A percentile compares a stretch with the other conserved stretches of the same genome.
Conservation (phyloP, 208 protist genomes). For the Jaenimonas drosophilae region DNA sequence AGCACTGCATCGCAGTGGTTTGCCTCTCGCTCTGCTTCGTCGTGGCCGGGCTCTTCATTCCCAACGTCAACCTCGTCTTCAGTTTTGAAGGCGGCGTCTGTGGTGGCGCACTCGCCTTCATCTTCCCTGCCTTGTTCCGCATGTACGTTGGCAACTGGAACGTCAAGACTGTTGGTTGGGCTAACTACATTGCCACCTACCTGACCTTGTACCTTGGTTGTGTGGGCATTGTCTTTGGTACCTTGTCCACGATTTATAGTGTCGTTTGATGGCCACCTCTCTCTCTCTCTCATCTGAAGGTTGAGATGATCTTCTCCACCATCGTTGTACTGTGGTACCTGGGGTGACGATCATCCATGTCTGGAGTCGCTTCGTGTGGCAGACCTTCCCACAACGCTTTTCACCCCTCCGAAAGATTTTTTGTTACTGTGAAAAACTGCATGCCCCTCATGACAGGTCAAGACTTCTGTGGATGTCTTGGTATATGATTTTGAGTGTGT, state of each 20-base stretch:
- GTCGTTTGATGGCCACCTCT: too few species aligned
- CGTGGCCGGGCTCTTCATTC: slow-evolving; percentile 17
- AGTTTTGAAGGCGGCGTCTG: slow-evolving; percentile 16
- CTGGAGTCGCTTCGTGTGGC: too few species aligned
- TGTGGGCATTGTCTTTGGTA: slow-evolving; percentile 10
- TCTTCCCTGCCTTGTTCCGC: slow-evolving; percentile 16
- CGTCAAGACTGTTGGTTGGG: slow-evolving; percentile 1
- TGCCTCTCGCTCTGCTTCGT: slow-evolving; percentile 6
- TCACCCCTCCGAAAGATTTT: too few species aligned
- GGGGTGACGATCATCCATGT: too few species aligned
- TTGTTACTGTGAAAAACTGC: too few species aligned
- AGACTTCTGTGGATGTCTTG: too few species aligned
- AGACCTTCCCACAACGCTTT: too few species aligned
- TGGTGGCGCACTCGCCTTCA: slow-evolving; percentile 16
- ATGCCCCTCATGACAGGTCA: too few species aligned
- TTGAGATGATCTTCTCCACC: too few species aligned
- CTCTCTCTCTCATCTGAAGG: too few species aligned
- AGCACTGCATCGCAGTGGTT: slow-evolving; percentile 2
- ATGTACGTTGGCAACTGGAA: slow-evolving; percentile 11
- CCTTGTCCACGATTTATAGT: slow-evolving; percentile 3
- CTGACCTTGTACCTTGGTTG: slow-evolving; percentile 7
- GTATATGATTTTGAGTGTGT: too few species aligned
- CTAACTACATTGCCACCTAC: slow-evolving; percentile 8
- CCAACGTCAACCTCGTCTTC: slow-evolving; percentile 28
- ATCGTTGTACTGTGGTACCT: too few species aligned